These are phyloP conservation scores for Naganishia sp. DNA, from an alignment of 1,284 basidiomycete genomes.

Conservation along the genomic window DNA sequence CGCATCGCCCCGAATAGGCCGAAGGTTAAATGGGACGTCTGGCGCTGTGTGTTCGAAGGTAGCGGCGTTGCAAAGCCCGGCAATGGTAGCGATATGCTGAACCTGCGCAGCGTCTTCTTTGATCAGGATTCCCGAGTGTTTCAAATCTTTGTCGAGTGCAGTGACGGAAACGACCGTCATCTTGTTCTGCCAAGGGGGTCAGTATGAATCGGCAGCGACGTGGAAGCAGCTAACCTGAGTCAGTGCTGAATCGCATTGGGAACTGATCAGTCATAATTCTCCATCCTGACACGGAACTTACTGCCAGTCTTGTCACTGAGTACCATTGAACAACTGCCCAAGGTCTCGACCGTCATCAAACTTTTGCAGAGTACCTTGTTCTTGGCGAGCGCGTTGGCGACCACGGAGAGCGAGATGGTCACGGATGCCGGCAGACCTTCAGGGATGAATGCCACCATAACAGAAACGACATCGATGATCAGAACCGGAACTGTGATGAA, in stretches of 20 bases:
- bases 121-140: conserved; percentile 40
- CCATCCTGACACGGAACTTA: conserved; percentile 4
- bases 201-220: neutral
- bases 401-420: conserved; percentile 59
- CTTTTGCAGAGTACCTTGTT: conserved; percentile 65
- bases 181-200: conserved; percentile 54
- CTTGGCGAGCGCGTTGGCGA: conserved; percentile 61
- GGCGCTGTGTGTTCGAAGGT: conserved; percentile 56
- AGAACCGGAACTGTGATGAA: conserved; percentile 63
- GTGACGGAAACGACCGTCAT: conserved; percentile 57
- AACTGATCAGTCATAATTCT: neutral
- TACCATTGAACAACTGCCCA: conserved; percentile 59
- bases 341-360: conserved; percentile 64
- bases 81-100: conserved; percentile 56
- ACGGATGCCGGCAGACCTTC: conserved; percentile 43
- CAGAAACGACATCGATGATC: conserved; percentile 65
- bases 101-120: conserved; percentile 29
- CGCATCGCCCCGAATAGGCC: conserved; percentile 63
- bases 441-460: conserved; percentile 64
- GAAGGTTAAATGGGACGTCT: conserved; percentile 56
- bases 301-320: conserved; percentile 61
- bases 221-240: conserved; percentile 8
- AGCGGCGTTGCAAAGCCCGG: conserved; percentile 66
- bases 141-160: conserved; percentile 54
- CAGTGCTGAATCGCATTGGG: neutral